A percentile compares a stretch with the other conserved stretches of the same genome.
Conservation (phyloP, 345 rosid species). For the Jatropha curcas region DNA sequence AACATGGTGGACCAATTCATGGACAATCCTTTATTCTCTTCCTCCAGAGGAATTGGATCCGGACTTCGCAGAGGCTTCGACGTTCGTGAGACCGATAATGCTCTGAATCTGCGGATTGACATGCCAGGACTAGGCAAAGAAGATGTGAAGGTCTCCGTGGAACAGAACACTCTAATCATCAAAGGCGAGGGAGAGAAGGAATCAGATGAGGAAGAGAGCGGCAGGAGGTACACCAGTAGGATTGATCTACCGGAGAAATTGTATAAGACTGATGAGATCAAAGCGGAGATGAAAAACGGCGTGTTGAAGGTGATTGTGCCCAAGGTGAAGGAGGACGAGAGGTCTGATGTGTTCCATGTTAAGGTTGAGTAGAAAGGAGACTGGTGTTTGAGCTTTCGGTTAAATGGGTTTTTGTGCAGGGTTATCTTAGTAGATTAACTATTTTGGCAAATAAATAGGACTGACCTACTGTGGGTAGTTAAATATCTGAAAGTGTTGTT, state of each 20-base stretch:
- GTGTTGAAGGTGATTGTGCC: conserved; percentile 77
- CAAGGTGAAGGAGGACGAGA: conserved; percentile 66
- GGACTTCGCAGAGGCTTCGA: conserved; percentile 50
- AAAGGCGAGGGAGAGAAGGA: conserved; percentile 57
- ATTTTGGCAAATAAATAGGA: too few relatives aligned
- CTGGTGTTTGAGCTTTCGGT: too few relatives aligned
- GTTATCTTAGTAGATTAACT: too few relatives aligned
- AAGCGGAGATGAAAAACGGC: conserved; percentile 92
- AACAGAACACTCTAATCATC: conserved; percentile 59
- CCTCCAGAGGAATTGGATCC: conserved; percentile 41
- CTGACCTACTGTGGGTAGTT: too few relatives aligned
- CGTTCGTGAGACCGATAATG: conserved; percentile 48
- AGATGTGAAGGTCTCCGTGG: conserved; percentile 51
- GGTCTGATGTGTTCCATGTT: conserved; percentile 47
- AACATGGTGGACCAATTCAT: conserved; percentile 60
- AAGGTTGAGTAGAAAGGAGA: conserved; percentile 31
- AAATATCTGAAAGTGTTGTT: too few relatives aligned
- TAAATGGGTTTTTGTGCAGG: not conserved
- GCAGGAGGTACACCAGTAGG: conserved; percentile 48
- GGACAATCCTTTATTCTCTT: conserved; percentile 50
- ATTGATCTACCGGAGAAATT: conserved; percentile 45
- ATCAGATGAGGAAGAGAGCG: conserved; percentile 38
- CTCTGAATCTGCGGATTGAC: conserved; percentile 40
- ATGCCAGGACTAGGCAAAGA: conserved; percentile 59
- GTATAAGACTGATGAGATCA: conserved; percentile 47